Percentiles rank a stretch among this genome's conserved stretches.
Conservation (phyloP, 805 yeast species). For the Candida chilensis region DNA sequence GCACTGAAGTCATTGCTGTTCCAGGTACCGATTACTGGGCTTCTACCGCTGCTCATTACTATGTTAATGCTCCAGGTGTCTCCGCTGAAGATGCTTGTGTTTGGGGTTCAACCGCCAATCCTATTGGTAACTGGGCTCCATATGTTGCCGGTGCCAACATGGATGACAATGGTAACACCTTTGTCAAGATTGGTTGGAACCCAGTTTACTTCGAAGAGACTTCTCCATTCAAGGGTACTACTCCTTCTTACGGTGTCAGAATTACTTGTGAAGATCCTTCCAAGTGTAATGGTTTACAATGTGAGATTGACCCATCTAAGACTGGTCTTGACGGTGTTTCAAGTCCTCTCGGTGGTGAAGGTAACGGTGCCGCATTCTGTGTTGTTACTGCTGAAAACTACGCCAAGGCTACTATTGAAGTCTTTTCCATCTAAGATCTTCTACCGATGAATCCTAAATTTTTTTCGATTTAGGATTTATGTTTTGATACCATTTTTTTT, state of each 20-base stretch:
- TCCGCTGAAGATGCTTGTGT: conserved; percentile 67
- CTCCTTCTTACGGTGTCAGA: conserved; percentile 64
- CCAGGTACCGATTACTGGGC: conserved; percentile 86
- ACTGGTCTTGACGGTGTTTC: conserved; percentile 47
- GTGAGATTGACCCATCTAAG: conserved; percentile 70
- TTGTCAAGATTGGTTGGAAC: conserved; percentile 84
- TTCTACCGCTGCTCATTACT: conserved; percentile 78
- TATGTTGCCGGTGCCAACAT: conserved; percentile 88
- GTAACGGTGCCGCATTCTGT: conserved; percentile 65
- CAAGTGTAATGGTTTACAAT: conserved; percentile 68
- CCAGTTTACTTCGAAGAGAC: conserved; percentile 66
- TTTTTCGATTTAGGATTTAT: too few relatives aligned
- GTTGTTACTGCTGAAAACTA: conserved; percentile 66
- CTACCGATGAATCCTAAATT: too few relatives aligned
- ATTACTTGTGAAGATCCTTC: conserved; percentile 64
- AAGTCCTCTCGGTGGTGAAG: conserved; percentile 32
- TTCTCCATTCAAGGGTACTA: conserved; percentile 40
- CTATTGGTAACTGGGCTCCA: conserved; percentile 89
- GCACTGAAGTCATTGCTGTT: conserved; percentile 57
- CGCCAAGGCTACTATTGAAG: conserved; percentile 63
- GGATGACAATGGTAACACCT: conserved; percentile 63
- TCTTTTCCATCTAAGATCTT: too few relatives aligned
- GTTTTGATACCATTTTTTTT: too few relatives aligned
- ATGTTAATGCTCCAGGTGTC: conserved; percentile 78
- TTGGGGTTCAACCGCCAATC: conserved; percentile 68